Evolutionary conservation across 2,329 filamentous ascomycete genomes (phyloP), one percentile per base, ranked within the genome.

Genomic region (Pestalotiopsis sp.): DNA sequence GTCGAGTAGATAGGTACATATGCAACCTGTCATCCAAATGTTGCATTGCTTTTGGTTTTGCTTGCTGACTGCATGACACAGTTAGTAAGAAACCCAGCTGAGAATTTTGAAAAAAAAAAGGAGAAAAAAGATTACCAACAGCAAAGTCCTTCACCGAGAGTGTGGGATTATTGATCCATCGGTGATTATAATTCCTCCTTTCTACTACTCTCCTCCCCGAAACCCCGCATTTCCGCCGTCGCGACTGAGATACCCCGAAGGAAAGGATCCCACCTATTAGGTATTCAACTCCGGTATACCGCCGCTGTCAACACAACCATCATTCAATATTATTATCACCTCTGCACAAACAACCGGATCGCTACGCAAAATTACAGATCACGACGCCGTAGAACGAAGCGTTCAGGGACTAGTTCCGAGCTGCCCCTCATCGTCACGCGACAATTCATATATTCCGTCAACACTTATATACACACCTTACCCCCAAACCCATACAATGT

Each of bases 401-500:
- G 9, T 9, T 35, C 30, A 35, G 30, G 30, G 30, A 35, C 30
- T 35, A 9, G 6, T 35, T 35, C 30, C 30, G 30, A 35, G 30
- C 30, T 35, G 30, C 30, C 30, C 30, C 30, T 35, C 30, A 35
- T 35, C 0, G 30, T 35, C 30, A 35, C 30, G 30, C 30, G 30
- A 35, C 30, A 35, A 35, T 35, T 35, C 1, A 35, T 35, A 35
- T 35, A 35, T 35, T 35, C 30, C 2, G 44, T 52, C 44, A 20
- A 7, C 6, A 20, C 17, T 52, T n/a, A 4, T 52, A 6, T 9
- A 17, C n/a, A 17, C 3, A 17, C 1, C 13, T 4, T n/a, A 48
- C n/a, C 4, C 40, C 13, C 40, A 48, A 1, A 52, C 6, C 17
- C 22, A 52, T 35, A 59, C 26, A 13, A 70, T 72, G 70, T 70